Evolutionary conservation across 345 rosid species (phyloP).

Genomic region (Xanthoceras sorbifolium): DNA sequence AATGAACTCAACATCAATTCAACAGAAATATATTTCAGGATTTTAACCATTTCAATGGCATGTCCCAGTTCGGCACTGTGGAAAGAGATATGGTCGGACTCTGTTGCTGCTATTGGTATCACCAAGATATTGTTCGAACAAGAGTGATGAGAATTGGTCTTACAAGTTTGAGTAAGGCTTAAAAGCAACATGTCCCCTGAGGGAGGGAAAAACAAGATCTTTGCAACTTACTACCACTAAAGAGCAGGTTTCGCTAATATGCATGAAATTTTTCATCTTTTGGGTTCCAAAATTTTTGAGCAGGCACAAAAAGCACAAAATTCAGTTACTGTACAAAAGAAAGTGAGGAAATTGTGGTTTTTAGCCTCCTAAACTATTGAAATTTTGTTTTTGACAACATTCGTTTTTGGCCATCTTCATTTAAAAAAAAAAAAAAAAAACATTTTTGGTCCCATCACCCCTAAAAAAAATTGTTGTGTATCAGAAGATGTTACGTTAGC

Average conservation of each 20-base stretch:
- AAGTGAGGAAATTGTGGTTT: too few relatives aligned
- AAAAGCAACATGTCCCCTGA: background rate
- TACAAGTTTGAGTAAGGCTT: background rate
- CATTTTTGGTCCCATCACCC: too few relatives aligned
- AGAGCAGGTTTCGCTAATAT: background rate
- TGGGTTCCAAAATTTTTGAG: background rate
- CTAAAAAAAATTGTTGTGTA: too few relatives aligned
- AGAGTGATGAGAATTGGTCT: background rate
- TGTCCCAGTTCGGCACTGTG: background rate
- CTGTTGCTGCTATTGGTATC: background rate
- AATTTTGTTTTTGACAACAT: too few relatives aligned
- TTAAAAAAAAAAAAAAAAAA: too few relatives aligned
- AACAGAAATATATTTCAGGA: background rate
- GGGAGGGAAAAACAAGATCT: background rate
- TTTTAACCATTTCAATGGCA: background rate
- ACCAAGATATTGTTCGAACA: background rate
- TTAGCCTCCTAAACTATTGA: too few relatives aligned
- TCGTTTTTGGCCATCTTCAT: too few relatives aligned
- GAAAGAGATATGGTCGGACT: background rate
- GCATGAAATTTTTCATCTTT: background rate
- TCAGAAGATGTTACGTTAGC: too few relatives aligned
- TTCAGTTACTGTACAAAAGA: background rate
- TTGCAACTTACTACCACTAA: background rate
- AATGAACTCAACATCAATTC: conserved; percentile 7
- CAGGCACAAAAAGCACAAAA: background rate